Base-by-base conservation (phyloP, 352 stramenopile species). In the Globisporangium carolinianum region DNA sequence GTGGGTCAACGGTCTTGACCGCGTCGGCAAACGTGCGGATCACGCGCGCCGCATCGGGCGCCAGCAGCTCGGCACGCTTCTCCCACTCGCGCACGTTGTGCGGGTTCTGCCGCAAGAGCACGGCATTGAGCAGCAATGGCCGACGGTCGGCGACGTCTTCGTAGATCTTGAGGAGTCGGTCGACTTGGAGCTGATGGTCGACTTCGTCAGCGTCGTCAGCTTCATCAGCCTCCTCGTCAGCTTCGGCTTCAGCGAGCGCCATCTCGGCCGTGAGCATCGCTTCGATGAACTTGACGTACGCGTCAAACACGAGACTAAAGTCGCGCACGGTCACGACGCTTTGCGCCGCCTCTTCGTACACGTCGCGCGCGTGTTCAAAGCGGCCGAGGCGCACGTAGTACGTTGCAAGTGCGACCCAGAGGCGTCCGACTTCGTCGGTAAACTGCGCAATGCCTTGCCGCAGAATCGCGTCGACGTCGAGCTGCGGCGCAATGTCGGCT, bases 241-340 rank as follows among this genome's bases (percentile, higher is more conserved):
- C 63, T 53, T 80, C 72, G 24, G 24, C 24, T 8, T 43, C 39
- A 32, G 76, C 65, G 17, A 96, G 64, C 58, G 96, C 83, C 88
- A 99, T 98, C 66, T 98, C 95, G 12, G 95, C 94, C 11, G 91
- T 97, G 14, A 99, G 75, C 64, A 99, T 91, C 18, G 86, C 91
- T 73, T 99, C 97, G 73, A 99, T 94, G 72, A 99, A 99, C 73
- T 98, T 92, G 18, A 97, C 79, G 69, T 99, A 99, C 3, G 97
- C 94, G 71, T 99, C 97, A 58, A 99, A 99, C 35, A 99, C 88
- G 69, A 99, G 90, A 62, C 89, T 98, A 64, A 99, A 99, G 77
- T 99, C 98, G 9, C 97, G 89, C 47, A 93, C 83, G 0, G 80
- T 92, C 51, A 89, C 48, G 11, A 92, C 82, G 0, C 75, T 83